phyloP scores from a whole-genome alignment of 257 asterid species.

The Prunella vulgaris region DNA sequence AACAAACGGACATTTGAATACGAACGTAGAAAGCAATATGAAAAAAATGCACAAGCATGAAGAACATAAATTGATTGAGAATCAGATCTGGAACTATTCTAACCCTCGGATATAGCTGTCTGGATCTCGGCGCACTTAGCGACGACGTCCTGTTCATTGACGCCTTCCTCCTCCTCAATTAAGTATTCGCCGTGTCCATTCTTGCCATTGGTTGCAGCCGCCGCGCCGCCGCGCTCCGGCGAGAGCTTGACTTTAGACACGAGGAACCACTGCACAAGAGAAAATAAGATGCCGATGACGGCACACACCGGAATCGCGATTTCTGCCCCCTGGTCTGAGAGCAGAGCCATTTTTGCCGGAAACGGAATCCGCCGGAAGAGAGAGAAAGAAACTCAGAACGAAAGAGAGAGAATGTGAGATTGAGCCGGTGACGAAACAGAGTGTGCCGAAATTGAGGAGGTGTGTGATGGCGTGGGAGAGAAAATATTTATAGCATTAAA shows the following conservation, averaged over 20 bases:
- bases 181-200: constrained; percentile 55
- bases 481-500: background rate
- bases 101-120: constrained; percentile 79
- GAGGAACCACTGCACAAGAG: constrained; percentile 46
- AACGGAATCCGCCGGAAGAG: background rate
- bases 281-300: constrained; percentile 50
- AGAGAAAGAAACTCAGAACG: background rate
- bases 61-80: constrained; percentile 8
- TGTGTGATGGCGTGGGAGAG: background rate
- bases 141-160: constrained; percentile 57
- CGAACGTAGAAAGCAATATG: background rate
- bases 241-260: constrained; percentile 39
- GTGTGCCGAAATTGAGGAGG: constrained; percentile 17
- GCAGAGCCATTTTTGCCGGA: constrained; percentile 35
- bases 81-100: constrained; percentile 28
- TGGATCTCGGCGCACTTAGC: constrained; percentile 85
- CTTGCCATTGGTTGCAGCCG: constrained; percentile 29
- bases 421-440: background rate
- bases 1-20: background rate
- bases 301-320: constrained; percentile 60
- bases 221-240: constrained; percentile 24
- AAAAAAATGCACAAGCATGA: background rate
- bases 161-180: constrained; percentile 91
- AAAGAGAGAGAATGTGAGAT: background rate
- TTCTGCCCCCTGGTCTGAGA: constrained; percentile 56